Percentiles rank a stretch among this genome's conserved stretches.
These are phyloP conservation scores for Camellia japonica DNA, from an alignment of 148 eudicot genomes.

Conservation along the genomic window DNA sequence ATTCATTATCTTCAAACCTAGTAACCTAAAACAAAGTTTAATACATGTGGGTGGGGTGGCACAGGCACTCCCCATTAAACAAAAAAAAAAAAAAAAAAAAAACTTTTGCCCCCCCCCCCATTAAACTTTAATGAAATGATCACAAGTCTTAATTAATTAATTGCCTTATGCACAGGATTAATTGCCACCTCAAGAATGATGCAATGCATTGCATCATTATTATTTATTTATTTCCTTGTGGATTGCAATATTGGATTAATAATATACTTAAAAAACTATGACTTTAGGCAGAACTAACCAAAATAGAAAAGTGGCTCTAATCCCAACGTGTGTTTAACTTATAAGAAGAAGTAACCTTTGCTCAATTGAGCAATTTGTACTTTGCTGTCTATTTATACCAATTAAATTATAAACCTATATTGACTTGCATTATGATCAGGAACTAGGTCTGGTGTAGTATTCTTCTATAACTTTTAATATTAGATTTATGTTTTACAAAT, in stretches of 20 bases:
- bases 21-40: background rate
- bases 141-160: too few relatives aligned
- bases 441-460: background rate
- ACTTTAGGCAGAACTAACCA: background rate
- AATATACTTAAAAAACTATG: background rate
- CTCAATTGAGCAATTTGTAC: background rate
- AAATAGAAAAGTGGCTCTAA: background rate
- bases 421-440: background rate
- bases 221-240: too few relatives aligned
- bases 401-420: background rate
- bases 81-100: too few relatives aligned
- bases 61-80: too few relatives aligned
- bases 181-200: too few relatives aligned
- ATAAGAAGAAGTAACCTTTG: background rate
- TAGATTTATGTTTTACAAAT: too few relatives aligned
- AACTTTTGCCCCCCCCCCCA: too few relatives aligned
- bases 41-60: background rate
- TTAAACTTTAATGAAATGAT: too few relatives aligned
- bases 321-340: background rate
- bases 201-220: too few relatives aligned
- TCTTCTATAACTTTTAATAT: too few relatives aligned
- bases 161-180: too few relatives aligned
- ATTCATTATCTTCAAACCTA: background rate
- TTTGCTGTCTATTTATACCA: background rate
- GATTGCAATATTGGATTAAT: background rate